Conservation (phyloP, 768 basidiomycete species). For the Naganishia randhawae region DNA sequence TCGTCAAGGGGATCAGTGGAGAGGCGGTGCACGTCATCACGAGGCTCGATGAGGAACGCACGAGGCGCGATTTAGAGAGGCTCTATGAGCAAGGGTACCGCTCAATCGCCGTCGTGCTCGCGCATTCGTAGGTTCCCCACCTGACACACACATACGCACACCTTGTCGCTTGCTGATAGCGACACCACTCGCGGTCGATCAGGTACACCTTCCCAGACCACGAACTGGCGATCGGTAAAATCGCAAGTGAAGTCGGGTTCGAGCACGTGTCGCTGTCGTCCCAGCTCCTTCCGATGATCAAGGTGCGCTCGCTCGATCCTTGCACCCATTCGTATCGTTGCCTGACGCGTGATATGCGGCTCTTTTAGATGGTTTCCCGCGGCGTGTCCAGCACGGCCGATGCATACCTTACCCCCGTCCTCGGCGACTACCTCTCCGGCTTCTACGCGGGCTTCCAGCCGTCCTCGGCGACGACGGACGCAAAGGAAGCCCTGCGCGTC, state of each 20-base stretch:
- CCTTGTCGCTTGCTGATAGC: not conserved
- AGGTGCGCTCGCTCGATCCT: not conserved
- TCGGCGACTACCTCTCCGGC: slow-evolving; percentile 77
- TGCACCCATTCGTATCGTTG: not conserved
- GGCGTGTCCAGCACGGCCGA: slow-evolving; percentile 90
- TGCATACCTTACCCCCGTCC: slow-evolving; percentile 88
- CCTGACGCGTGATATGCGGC: not conserved
- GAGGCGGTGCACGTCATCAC: slow-evolving; percentile 82
- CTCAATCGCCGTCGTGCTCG: slow-evolving; percentile 80
- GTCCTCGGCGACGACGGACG: slow-evolving; percentile 57
- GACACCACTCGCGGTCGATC: not conserved
- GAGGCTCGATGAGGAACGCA: slow-evolving; percentile 62
- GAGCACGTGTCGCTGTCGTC: slow-evolving; percentile 82
- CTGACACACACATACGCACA: not conserved
- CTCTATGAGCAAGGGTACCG: slow-evolving; percentile 79
- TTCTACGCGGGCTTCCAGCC: slow-evolving; percentile 88
- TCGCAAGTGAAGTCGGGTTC: slow-evolving; percentile 82
- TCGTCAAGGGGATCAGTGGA: slow-evolving; percentile 77
- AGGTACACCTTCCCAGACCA: slow-evolving; percentile 72
- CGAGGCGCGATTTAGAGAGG: slow-evolving; percentile 63
- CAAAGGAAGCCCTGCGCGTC: slow-evolving; percentile 54
- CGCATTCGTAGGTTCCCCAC: slow-evolving; percentile 63
- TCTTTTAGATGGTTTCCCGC: slow-evolving; percentile 68
- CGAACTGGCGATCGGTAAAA: slow-evolving; percentile 65
- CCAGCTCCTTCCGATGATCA: slow-evolving; percentile 46